Evolutionary conservation across 2,329 filamentous ascomycete species (phyloP).

Genomic region (Tolypocladium amazonense): DNA sequence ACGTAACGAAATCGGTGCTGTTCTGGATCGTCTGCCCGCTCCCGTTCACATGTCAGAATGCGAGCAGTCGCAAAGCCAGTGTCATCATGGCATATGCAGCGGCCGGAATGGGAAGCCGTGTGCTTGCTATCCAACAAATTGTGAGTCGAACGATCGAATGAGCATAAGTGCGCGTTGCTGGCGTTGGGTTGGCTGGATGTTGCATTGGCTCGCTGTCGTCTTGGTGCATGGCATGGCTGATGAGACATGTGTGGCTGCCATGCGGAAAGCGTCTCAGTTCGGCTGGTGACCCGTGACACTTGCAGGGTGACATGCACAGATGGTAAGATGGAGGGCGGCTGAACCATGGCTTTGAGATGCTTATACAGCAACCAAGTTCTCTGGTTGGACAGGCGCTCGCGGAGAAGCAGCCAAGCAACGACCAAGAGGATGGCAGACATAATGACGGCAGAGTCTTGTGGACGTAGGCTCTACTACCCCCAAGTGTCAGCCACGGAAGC

Average conservation of each 20-base stretch:
- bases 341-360: not conserved
- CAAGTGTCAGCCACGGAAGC: not conserved
- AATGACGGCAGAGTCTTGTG: no score
- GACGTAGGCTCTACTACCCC: not conserved
- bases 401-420: not conserved
- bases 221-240: not conserved
- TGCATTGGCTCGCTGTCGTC: not conserved
- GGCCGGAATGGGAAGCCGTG: not conserved
- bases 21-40: not conserved
- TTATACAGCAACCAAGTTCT: not conserved
- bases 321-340: not conserved
- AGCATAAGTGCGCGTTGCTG: not conserved
- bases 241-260: slow-evolving; percentile 1
- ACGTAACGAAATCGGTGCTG: not conserved
- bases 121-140: not conserved
- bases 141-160: not conserved
- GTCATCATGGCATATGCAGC: not conserved
- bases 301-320: slow-evolving; percentile 1
- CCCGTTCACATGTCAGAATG: not conserved
- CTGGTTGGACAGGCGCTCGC: not conserved
- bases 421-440: no score
- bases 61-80: not conserved
- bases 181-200: not conserved
- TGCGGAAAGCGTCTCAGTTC: not conserved
- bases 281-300: not conserved